Conservation (phyloP, 73 alveolate species). For the Paramecium bursaria region DNA sequence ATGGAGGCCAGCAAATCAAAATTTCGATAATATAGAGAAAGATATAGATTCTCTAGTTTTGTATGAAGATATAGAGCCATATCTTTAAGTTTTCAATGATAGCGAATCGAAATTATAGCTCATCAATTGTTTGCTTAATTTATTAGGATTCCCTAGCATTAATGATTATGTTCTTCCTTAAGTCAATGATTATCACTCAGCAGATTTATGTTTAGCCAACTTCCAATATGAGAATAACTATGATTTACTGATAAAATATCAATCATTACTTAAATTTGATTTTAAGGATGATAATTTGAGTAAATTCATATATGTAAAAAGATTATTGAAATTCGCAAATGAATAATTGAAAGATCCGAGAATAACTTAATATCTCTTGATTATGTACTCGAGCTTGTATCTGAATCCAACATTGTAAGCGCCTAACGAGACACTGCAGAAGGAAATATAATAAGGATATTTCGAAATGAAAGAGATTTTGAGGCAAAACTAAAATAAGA, state of each 20-base stretch:
- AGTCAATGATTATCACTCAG: constrained; percentile 11
- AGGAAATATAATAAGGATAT: constrained; percentile 1
- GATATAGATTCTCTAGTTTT: constrained; percentile 35
- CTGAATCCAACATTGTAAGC: neutral
- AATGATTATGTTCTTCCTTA: constrained; percentile 11
- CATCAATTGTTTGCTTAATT: neutral
- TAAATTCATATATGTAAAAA: constrained; percentile 1
- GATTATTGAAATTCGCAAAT: neutral
- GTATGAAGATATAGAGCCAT: constrained; percentile 56
- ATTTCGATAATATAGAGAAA: neutral
- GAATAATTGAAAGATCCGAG: neutral
- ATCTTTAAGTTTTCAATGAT: constrained; percentile 54
- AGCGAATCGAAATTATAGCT: constrained; percentile 23
- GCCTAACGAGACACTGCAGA: neutral
- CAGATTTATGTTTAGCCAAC: constrained; percentile 46
- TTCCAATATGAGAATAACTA: neutral
- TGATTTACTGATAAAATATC: constrained; percentile 20
- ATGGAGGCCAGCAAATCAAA: constrained; percentile 61
- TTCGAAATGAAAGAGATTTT: constrained; percentile 1
- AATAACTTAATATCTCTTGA: neutral
- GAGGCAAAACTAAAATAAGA: constrained; percentile 37
- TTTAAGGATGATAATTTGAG: neutral
- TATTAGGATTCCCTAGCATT: constrained; percentile 27
- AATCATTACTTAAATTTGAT: neutral
- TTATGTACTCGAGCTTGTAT: constrained; percentile 6